A percentile compares a stretch with the other conserved stretches of the same genome.
Conservation (phyloP, 2,329 filamentous ascomycete genomes). For the Sphaerulina vaccinii region DNA sequence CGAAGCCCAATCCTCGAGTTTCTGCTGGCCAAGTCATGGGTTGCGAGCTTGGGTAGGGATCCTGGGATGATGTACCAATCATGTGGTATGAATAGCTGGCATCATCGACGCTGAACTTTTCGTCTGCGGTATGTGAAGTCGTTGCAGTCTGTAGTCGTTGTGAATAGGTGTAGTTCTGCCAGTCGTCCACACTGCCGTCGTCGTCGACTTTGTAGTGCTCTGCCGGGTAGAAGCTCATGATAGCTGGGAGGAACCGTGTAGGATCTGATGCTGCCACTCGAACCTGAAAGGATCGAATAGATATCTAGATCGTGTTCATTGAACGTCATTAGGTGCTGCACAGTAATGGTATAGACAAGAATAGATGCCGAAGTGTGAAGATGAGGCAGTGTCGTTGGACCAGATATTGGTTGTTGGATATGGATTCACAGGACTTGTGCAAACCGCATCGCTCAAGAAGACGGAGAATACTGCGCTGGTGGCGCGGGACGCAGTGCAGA, state of each 20-base stretch:
- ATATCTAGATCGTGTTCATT: constrained; percentile 16
- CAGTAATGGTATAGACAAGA: constrained; percentile 9
- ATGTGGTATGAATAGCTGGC: constrained; percentile 4
- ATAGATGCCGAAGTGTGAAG: constrained; percentile 21
- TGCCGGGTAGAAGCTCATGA: constrained; percentile 24
- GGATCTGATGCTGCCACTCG: constrained; percentile 14
- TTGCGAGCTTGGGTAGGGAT: constrained; percentile 18
- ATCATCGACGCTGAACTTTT: constrained; percentile 7
- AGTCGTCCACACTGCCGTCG: constrained; percentile 11
- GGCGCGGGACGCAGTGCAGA: constrained; percentile 20
- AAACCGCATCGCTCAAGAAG: constrained; percentile 19
- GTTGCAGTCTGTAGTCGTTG: constrained; percentile 6
- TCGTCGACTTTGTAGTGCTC: constrained; percentile 15
- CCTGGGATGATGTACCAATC: constrained; percentile 10
- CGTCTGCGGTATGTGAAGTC: neutral
- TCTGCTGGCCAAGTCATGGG: constrained; percentile 21
- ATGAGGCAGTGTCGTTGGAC: constrained; percentile 21
- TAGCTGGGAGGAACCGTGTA: constrained; percentile 14
- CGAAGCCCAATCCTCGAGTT: constrained; percentile 10
- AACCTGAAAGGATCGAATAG: constrained; percentile 13
- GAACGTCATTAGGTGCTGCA: constrained; percentile 19
- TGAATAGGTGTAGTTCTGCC: constrained; percentile 15
- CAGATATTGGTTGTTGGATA: constrained; percentile 20
- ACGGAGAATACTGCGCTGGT: constrained; percentile 14
- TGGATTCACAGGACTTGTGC: constrained; percentile 14